Percentiles rank a stretch among this genome's conserved stretches.
Evolutionary conservation across 164 flowering plant species (phyloP).

Genomic region (Magnolia changhungtana): DNA sequence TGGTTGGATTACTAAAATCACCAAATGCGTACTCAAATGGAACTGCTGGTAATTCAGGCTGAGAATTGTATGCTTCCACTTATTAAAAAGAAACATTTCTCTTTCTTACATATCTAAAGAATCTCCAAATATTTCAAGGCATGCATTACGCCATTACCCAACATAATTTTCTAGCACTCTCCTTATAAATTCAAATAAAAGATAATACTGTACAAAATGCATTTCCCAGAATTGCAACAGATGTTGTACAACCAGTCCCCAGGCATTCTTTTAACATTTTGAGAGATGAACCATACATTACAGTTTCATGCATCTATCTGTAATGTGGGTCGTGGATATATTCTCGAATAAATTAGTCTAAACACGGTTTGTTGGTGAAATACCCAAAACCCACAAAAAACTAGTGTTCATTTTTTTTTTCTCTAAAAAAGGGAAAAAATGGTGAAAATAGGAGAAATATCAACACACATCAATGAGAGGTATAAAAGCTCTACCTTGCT

Average conservation of each 20-base stretch:
- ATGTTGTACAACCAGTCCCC: background rate
- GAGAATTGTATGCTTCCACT: too few species aligned
- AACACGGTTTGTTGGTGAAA: background rate
- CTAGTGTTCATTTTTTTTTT: background rate
- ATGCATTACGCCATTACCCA: too few species aligned
- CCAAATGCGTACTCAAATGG: too few species aligned
- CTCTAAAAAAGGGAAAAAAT: background rate
- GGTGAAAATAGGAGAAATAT: background rate
- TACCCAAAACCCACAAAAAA: conserved; percentile 3
- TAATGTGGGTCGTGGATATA: background rate
- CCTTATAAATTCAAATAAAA: too few species aligned
- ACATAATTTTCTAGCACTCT: background rate
- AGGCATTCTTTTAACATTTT: background rate
- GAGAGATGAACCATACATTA: background rate
- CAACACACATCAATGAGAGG: background rate
- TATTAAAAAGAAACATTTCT: too few species aligned
- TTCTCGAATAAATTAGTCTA: background rate
- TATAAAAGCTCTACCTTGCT: conserved; percentile 1
- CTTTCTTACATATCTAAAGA: too few species aligned
- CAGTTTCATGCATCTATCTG: background rate
- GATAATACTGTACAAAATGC: background rate
- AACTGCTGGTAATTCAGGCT: too few species aligned
- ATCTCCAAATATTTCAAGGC: too few species aligned
- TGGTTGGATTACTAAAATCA: too few species aligned
- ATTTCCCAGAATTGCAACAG: background rate